phyloP scores from a whole-genome alignment of 192 early-diverging fungal species.

The Coemansia sp. region DNA sequence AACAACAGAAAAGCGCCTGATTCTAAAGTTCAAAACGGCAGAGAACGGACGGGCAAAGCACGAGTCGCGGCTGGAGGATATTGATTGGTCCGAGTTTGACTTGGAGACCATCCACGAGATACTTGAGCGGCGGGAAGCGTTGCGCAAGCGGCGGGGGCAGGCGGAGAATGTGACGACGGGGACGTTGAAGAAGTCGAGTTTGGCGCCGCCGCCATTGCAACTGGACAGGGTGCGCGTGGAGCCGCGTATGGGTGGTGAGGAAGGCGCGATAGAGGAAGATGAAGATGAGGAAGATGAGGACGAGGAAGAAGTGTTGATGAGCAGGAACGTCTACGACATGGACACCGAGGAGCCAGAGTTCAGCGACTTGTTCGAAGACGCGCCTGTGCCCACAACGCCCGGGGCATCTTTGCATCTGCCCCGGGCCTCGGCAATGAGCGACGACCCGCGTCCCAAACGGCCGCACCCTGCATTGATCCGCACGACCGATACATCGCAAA shows the following conservation, averaged over 20 bases:
- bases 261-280: background rate
- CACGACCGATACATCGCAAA: slow-evolving; percentile 6
- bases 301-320: slow-evolving; percentile 6
- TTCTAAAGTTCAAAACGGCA: slow-evolving; percentile 37
- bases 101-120: slow-evolving; percentile 43
- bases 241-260: slow-evolving; percentile 4
- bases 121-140: slow-evolving; percentile 38
- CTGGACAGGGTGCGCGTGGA: slow-evolving; percentile 3
- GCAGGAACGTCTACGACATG: slow-evolving; percentile 14
- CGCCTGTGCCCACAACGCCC: slow-evolving; percentile 11
- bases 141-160: slow-evolving; percentile 19
- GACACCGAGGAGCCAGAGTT: slow-evolving; percentile 49
- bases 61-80: slow-evolving; percentile 26
- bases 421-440: slow-evolving; percentile 16
- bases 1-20: slow-evolving; percentile 32
- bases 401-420: slow-evolving; percentile 21
- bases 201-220: slow-evolving; percentile 43
- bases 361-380: slow-evolving; percentile 42
- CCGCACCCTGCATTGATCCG: slow-evolving; percentile 30
- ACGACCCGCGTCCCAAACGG: slow-evolving; percentile 1
- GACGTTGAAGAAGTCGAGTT: slow-evolving; percentile 46
- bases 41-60: background rate
- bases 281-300: background rate
- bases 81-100: slow-evolving; percentile 56
- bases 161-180: slow-evolving; percentile 15